Base-by-base conservation (phyloP, 1,139 yeast species). In the Blastobotrys illinoisensis region DNA sequence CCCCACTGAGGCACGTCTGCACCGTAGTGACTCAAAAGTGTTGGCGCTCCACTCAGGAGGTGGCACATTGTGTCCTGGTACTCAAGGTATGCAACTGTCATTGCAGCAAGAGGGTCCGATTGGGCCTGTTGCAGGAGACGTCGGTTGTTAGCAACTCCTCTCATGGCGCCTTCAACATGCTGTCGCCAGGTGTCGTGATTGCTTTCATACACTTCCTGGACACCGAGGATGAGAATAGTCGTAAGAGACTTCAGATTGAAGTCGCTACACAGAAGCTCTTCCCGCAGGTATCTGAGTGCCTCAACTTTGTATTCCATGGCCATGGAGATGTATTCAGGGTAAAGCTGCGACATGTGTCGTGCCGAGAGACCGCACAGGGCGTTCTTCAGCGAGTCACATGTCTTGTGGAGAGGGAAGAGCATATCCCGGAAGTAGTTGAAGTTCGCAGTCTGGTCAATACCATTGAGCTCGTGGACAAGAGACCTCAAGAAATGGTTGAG, bases 321-420 rank as follows among this genome's bases (percentile, higher is more conserved):
- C 52, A 55, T 44, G 9, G 52, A 49, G 23, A 49, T 49, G 44
- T 57, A 58, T 21, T 54, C 55, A 2, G 57, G 55, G 40, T 44
- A 45, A 19, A 46, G 48, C 28, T 54, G 53, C 26, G 61, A 46
- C 51, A 60, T 52, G 50, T 58, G 55, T 24, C 49, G 48, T 1
- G 64, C 63, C 3, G 64, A 45, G 18, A 61, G 51, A 6, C 58
- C 60, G 44, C 64, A 61, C 7, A 60, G 49, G 24, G 64, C 64
- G 26, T 54, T 54, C 48, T 54, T 52, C 40, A 59, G 45, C 44
- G 52, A 14, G 5, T 44, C 23, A 13, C 44, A 43, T n/a, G 49
- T 32, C 18, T 45, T 24, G 20, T 51, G 26, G n/a, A 23, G 47
- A 14, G 56, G 54, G n/a, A 28, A 14, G 20, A 54, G 51, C 40